Conservation (phyloP, 2,329 filamentous ascomycete species). For the Sarocladium brachiariae region DNA sequence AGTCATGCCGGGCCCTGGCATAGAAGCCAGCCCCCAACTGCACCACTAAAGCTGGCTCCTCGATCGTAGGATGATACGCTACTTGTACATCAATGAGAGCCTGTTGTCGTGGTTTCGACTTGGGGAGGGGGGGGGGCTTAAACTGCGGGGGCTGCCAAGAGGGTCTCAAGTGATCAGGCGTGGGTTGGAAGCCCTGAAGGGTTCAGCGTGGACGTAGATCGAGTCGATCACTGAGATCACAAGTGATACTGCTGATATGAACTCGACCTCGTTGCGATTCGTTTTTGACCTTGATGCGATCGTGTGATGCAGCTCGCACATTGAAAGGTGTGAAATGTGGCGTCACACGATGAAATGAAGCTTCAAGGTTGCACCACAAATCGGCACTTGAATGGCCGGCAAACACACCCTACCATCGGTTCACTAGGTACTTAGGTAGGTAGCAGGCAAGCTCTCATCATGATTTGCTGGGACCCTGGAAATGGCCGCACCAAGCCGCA, state of each 20-base stretch:
- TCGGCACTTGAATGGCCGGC: conserved; percentile 7
- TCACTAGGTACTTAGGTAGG: neutral
- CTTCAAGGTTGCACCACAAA: conserved; percentile 6
- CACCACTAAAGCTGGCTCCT: neutral
- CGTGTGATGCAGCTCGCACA: no score
- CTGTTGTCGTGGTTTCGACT: no score
- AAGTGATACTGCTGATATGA: no score
- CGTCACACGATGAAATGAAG: neutral
- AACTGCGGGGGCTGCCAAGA: no score
- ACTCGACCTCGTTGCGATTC: no score
- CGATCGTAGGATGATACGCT: neutral
- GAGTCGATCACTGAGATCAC: no score
- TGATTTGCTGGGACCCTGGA: neutral
- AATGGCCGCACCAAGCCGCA: neutral
- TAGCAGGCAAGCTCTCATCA: neutral
- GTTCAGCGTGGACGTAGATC: no score
- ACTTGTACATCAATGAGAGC: neutral
- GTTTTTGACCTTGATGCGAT: no score
- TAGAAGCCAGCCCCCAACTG: conserved; percentile 1
- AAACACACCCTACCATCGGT: neutral
- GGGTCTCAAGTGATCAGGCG: no score
- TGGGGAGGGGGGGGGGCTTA: no score
- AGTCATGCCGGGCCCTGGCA: conserved; percentile 6
- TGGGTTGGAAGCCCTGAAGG: no score
- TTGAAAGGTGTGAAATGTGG: neutral